A percentile compares a stretch with the other conserved stretches of the same genome.
These are phyloP conservation scores for Magnolia changhungtana DNA, from an alignment of 164 flowering plant species.

Conservation along the genomic window DNA sequence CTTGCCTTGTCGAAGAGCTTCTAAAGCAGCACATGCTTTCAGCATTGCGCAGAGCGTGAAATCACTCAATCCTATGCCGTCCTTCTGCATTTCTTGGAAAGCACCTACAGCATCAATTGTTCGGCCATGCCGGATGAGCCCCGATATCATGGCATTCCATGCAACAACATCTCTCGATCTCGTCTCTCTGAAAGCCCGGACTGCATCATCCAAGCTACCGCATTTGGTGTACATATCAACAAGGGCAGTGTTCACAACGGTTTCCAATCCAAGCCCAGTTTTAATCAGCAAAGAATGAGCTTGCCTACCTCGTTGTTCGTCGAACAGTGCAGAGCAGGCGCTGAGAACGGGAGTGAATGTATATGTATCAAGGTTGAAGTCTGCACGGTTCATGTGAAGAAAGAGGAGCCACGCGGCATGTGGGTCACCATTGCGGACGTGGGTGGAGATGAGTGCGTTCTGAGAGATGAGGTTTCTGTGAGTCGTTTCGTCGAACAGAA, in stretches of 20 bases:
- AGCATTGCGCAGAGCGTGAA: constrained; percentile 48
- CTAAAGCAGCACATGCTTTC: constrained; percentile 38
- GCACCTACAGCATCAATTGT: constrained; percentile 24
- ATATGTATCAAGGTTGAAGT: constrained; percentile 25
- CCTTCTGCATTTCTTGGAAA: constrained; percentile 37
- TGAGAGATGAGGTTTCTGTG: constrained; percentile 26
- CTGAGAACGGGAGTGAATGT: constrained; percentile 44
- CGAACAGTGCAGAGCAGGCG: constrained; percentile 37
- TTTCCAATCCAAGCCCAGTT: constrained; percentile 23
- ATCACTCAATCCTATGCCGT: constrained; percentile 30
- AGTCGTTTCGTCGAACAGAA: constrained; percentile 30
- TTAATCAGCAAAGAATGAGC: constrained; percentile 44
- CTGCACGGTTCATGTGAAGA: constrained; percentile 18
- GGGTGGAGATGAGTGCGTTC: constrained; percentile 32
- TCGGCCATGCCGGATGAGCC: constrained; percentile 34
- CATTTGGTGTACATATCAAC: constrained; percentile 51
- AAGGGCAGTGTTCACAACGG: constrained; percentile 42
- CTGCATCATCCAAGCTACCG: constrained; percentile 29
- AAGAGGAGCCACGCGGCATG: constrained; percentile 39
- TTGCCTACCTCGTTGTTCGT: constrained; percentile 27
- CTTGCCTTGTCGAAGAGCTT: constrained; percentile 37
- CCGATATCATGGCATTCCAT: constrained; percentile 54
- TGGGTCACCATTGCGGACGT: constrained; percentile 23
- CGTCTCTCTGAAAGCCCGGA: constrained; percentile 37
- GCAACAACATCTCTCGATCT: constrained; percentile 40